Evolutionary conservation across 1,284 basidiomycete genomes (phyloP).

Genomic region (Moesziomyces antarcticus): DNA sequence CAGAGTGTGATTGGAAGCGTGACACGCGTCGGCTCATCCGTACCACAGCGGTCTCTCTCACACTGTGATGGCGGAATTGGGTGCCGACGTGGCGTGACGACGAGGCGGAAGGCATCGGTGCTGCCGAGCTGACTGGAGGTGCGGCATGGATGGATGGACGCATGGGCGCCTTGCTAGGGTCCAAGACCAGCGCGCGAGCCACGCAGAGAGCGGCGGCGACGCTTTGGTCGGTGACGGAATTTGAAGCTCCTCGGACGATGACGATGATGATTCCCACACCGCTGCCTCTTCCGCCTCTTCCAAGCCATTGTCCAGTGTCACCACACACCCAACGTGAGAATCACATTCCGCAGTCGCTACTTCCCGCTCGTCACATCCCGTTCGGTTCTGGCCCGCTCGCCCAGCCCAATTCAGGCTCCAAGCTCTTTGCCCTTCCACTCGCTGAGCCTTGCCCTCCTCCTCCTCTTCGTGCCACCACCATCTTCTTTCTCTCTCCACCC

Average conservation of each 20-base stretch:
- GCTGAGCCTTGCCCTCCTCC: no score
- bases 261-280: not conserved
- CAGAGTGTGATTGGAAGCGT: not conserved
- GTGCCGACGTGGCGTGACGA: not conserved
- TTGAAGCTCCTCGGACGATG: not conserved
- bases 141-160: no score
- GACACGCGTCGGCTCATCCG: not conserved
- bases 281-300: no score
- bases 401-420: no score
- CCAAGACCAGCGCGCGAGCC: not conserved
- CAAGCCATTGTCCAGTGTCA: no score
- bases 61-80: no score
- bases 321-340: no score
- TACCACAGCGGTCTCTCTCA: not conserved
- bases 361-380: not conserved
- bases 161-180: not conserved
- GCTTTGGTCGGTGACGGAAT: not conserved
- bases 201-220: no score
- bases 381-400: no score
- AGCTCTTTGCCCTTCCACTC: no score
- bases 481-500: not conserved
- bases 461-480: slow-evolving; percentile 4
- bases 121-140: not conserved
- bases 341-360: not conserved
- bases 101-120: not conserved